Percentiles rank a stretch among this genome's conserved stretches.
phyloP scores from a whole-genome alignment of 306 rosid genomes.

The Glycine tomentella region DNA sequence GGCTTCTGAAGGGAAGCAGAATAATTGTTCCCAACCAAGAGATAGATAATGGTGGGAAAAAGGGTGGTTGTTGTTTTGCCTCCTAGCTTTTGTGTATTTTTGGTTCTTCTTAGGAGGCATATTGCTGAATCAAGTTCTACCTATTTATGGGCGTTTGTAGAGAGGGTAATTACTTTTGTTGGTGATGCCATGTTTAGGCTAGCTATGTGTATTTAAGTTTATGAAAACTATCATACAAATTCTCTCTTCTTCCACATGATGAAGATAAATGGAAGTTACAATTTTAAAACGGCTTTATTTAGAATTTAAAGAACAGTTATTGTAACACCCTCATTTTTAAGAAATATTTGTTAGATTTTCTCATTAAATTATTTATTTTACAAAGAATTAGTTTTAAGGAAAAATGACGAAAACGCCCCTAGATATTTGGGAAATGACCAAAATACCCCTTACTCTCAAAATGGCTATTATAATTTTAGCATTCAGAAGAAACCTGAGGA shows the following conservation, averaged over 20 bases:
- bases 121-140: no score
- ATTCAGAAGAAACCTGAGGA: no score
- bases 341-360: no score
- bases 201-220: conserved; percentile 41
- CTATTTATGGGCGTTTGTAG: conserved; percentile 39
- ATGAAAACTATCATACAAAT: conserved; percentile 58
- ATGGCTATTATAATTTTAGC: no score
- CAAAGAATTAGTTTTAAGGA: no score
- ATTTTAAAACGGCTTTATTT: background rate
- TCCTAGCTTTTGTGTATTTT: conserved; percentile 39
- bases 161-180: conserved; percentile 29
- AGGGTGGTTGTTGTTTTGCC: conserved; percentile 74
- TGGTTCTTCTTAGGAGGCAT: background rate
- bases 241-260: conserved; percentile 18
- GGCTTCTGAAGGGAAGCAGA: conserved; percentile 71
- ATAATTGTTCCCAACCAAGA: conserved; percentile 69
- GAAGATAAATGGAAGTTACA: conserved; percentile 16
- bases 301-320: background rate
- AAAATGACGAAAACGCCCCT: no score
- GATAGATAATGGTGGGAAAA: conserved; percentile 38
- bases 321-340: no score
- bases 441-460: no score
- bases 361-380: no score
- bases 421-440: no score
- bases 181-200: conserved; percentile 32